Evolutionary conservation across 1,284 basidiomycete species (phyloP).

Genomic region (Earliella scabrosa): DNA sequence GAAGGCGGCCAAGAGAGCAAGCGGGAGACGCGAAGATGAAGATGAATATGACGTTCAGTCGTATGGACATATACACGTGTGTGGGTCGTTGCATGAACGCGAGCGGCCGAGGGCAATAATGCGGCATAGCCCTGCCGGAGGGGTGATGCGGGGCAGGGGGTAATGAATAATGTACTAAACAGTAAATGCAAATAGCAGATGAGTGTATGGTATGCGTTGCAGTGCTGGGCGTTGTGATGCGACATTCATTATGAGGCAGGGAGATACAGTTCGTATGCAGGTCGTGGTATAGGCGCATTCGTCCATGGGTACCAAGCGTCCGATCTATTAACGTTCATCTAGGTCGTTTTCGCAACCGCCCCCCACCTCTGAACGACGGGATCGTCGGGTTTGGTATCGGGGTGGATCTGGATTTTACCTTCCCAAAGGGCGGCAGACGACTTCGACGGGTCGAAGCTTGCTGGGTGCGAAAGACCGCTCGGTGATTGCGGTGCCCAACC

Average conservation of each 20-base stretch:
- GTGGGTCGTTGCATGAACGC: neutral
- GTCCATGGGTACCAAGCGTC: slow-evolving; percentile 18
- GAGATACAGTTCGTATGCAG: neutral
- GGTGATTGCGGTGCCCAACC: slow-evolving; percentile 65
- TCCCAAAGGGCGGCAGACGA: slow-evolving; percentile 82
- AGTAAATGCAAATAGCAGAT: neutral
- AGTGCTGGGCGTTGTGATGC: neutral
- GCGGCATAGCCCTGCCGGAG: no score
- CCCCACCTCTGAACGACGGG: slow-evolving; percentile 48
- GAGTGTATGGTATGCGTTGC: neutral
- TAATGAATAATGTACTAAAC: neutral
- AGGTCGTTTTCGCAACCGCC: slow-evolving; percentile 18
- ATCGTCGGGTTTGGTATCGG: slow-evolving; percentile 69
- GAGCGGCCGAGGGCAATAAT: no score
- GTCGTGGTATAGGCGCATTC: slow-evolving; percentile 10
- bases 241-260: slow-evolving; percentile 2
- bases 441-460: slow-evolving; percentile 74
- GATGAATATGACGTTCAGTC: neutral
- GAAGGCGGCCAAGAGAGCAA: slow-evolving; percentile 1
- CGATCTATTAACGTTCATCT: slow-evolving; percentile 9
- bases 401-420: slow-evolving; percentile 86
- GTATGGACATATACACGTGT: neutral
- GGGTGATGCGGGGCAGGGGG: no score
- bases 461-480: slow-evolving; percentile 75
- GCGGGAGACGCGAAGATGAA: neutral